Evolutionary conservation across 257 asterid genomes (phyloP).

Genomic region (Linderniella brevidens): DNA sequence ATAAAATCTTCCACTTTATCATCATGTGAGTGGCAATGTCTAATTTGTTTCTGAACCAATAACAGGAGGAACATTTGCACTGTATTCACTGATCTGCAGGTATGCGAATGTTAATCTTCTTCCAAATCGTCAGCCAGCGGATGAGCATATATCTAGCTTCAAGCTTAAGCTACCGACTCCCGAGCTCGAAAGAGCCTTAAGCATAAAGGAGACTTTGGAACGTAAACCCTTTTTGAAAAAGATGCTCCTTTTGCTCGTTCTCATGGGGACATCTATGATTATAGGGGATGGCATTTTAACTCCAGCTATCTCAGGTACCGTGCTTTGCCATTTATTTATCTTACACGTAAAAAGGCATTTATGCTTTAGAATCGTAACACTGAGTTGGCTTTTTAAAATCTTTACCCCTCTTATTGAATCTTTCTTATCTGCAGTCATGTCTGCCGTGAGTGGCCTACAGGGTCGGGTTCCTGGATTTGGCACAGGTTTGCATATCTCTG

Average conservation of each 20-base stretch:
- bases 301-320: constrained; percentile 84
- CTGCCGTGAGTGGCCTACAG: constrained; percentile 90
- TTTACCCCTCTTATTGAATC: no score
- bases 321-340: background rate
- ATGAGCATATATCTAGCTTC: constrained; percentile 77
- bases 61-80: constrained; percentile 94
- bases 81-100: constrained; percentile 80
- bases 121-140: constrained; percentile 74
- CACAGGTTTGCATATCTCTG: constrained; percentile 31
- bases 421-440: constrained; percentile 58
- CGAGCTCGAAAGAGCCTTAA: constrained; percentile 81
- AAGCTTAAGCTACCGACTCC: constrained; percentile 88
- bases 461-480: constrained; percentile 75
- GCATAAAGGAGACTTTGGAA: constrained; percentile 66
- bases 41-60: constrained; percentile 9
- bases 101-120: constrained; percentile 87
- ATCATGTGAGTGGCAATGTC: constrained; percentile 11
- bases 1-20: background rate
- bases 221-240: constrained; percentile 37
- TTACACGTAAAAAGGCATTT: background rate
- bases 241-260: constrained; percentile 59
- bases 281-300: constrained; percentile 93
- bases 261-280: constrained; percentile 86
- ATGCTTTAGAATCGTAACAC: background rate
- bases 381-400: background rate